Conservation (phyloP, 108 stramenopile genomes). For the Bacterosira constricta region DNA sequence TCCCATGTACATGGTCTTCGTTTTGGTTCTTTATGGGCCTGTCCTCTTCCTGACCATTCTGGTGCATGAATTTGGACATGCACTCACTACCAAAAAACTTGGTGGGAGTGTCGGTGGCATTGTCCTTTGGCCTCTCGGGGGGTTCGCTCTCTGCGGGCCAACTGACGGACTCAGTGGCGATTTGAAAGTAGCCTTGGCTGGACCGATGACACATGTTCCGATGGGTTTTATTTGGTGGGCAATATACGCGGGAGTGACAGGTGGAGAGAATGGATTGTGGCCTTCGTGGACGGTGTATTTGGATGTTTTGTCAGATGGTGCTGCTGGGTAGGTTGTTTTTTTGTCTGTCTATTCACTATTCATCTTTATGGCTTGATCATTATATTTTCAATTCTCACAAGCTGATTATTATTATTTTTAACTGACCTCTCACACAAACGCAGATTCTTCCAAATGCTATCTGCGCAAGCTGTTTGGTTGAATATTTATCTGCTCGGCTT, state of each 20-base stretch:
- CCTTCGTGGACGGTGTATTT: slow-evolving; percentile 6
- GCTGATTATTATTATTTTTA: too few relatives aligned
- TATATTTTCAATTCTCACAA: too few relatives aligned
- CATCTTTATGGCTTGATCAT: too few relatives aligned
- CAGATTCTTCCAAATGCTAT: slow-evolving; percentile 37
- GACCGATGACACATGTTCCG: slow-evolving; percentile 54
- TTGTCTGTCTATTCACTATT: too few relatives aligned
- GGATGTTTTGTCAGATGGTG: slow-evolving; percentile 18
- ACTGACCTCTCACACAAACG: neutral
- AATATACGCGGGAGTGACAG: slow-evolving; percentile 1
- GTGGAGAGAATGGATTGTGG: slow-evolving; percentile 21
- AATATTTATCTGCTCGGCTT: slow-evolving; percentile 38
- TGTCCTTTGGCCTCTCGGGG: slow-evolving; percentile 58
- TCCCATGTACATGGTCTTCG: slow-evolving; percentile 37
- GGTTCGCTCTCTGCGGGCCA: slow-evolving; percentile 52
- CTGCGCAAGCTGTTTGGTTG: slow-evolving; percentile 36
- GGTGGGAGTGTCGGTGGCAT: slow-evolving; percentile 54
- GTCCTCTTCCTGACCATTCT: slow-evolving; percentile 39
- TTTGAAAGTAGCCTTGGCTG: slow-evolving; percentile 47
- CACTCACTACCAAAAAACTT: slow-evolving; percentile 33
- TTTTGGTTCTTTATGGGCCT: slow-evolving; percentile 44
- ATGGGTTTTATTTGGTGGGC: slow-evolving; percentile 51
- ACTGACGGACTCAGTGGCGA: slow-evolving; percentile 37
- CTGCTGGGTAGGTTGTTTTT: slow-evolving; percentile 24
- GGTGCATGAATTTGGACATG: slow-evolving; percentile 59